A percentile compares a stretch with the other conserved stretches of the same genome.
These are phyloP conservation scores for Musa schizocarpa DNA, from an alignment of 176 grass and related monocot species.

Conservation along the genomic window DNA sequence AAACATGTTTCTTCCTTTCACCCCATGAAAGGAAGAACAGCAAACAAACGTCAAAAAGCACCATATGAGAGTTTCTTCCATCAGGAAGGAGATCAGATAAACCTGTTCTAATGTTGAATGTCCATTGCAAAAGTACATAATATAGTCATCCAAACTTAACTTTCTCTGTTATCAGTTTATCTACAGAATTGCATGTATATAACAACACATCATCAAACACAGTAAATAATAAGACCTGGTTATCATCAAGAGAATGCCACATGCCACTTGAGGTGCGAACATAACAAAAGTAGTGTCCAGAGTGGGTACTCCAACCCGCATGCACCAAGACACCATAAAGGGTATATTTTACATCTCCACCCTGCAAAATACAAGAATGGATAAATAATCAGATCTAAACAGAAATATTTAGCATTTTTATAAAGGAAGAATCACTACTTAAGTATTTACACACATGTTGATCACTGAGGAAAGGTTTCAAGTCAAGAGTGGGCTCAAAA, in stretches of 20 bases:
- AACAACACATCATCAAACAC: neutral
- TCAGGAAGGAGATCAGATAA: no score
- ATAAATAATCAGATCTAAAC: neutral
- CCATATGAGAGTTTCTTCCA: no score
- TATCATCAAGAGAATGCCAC: constrained; percentile 99
- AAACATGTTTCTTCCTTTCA: no score
- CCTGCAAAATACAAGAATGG: constrained; percentile 31
- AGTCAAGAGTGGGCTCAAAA: constrained; percentile 59
- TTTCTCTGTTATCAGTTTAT: neutral
- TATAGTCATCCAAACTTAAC: no score
- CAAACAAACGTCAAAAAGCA: no score
- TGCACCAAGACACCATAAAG: constrained; percentile 98
- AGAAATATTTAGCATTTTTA: neutral
- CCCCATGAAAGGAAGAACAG: no score
- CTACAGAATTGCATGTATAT: neutral
- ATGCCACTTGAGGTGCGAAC: constrained; percentile 91
- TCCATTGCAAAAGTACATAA: no score
- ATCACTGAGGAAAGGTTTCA: constrained; percentile 89
- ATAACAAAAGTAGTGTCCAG: constrained; percentile 94
- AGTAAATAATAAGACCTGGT: constrained; percentile 43
- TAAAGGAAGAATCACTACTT: neutral
- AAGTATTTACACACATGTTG: constrained; percentile 50
- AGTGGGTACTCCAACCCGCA: constrained; percentile 80
- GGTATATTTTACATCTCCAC: constrained; percentile 63
- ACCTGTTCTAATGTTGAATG: no score